Base-by-base conservation (phyloP, 2,329 filamentous ascomycete genomes). In the Penicillium sp. region DNA sequence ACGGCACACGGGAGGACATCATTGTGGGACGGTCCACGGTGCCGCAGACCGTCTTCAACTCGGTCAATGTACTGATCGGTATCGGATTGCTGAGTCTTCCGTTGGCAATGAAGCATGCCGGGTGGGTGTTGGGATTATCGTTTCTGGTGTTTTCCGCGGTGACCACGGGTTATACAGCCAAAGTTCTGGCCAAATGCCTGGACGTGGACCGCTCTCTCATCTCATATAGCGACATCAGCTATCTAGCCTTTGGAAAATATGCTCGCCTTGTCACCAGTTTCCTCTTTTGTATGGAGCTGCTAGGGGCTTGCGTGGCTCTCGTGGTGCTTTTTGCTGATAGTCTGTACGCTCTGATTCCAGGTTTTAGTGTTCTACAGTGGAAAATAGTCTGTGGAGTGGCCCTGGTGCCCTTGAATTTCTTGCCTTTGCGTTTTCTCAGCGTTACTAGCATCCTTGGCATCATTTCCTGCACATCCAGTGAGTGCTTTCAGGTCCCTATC, bases 31-130 rank as follows among this genome's bases (percentile, higher is more conserved):
- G 95, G 73, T 95, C 89, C n/a, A 98, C 92, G 1, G 78, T 97
- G 13, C 90, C 90, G 0, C 92, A 97, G 73, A 97, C 92, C 6
- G 81, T 96, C 54, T 95, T 97, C 77, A 98, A 98, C 72, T 95
- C 89, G 3, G 92, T 92, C 66, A 95, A 95, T 58, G 89, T 95
- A 44, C 75, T 96, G 51, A 92, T 96, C 53, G 91, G 91, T 13
- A 86, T 98, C 27, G 92, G 92, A 0, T 75, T 98, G 27, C 78
- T 98, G 44, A 95, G 89, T 69, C 75, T 98, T 46, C 93, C 92
- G 5, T 79, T 97, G 64, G 92, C 88, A 5, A 77, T 97, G 62
- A 89, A 85, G 62, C 90, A 95, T 68, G 84, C 88, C 10, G 92
- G 90, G 43, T 95, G 91, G 91, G 71, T 95, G 35, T 81, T 89